Base-by-base conservation (phyloP, 306 rosid genomes). In the Cucurbita moschata region DNA sequence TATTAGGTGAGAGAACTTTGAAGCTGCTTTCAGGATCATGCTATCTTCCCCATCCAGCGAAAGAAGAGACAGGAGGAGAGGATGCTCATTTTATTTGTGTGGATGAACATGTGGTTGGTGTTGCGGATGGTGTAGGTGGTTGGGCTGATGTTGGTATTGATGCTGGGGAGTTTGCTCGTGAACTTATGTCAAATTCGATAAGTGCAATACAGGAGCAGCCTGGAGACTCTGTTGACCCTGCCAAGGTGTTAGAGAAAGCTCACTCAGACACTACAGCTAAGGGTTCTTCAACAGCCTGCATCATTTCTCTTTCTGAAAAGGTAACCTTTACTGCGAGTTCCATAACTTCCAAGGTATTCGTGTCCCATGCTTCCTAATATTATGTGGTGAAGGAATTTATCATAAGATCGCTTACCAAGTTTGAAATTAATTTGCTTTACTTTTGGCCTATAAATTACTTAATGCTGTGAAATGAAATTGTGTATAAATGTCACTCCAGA, bases 91-190 rank as follows among this genome's bases (percentile, higher is more conserved):
- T 92, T 78, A 87, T 92, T 83, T 90, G 96, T 77, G 30, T 47
- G 47, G 96, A 90, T 42, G 87, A 84, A 83, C 91, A 90, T 66
- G 92, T 75, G 43, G 83, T 92, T 62, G 96, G 98, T 39, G 92
- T 92, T 69, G 98, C 98, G 6, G 98, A 88, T 72, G 98, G 98
- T 77, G 98, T 90, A 10, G 98, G 96, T 73, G 98, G 98, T 60
- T 93, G 98, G 98, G 97, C 98, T 30, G 97, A 90, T 47, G 93
- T 90, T 77, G 96, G 98, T 35, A 80, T 93, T 72, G 79, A 93
- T 81, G 83, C 98, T 1, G 96, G 98, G 70, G 61, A 74, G 74
- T 93, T 87, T 85, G 79, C 97, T 26, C 85, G 82, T 30, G 96
- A 90, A 76, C 97, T 93, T 73, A 86, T 93, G 87, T 83, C 85